Evolutionary conservation across 1,139 yeast species (phyloP).

Genomic region (Nakaseomyces kungkrabaensis): DNA sequence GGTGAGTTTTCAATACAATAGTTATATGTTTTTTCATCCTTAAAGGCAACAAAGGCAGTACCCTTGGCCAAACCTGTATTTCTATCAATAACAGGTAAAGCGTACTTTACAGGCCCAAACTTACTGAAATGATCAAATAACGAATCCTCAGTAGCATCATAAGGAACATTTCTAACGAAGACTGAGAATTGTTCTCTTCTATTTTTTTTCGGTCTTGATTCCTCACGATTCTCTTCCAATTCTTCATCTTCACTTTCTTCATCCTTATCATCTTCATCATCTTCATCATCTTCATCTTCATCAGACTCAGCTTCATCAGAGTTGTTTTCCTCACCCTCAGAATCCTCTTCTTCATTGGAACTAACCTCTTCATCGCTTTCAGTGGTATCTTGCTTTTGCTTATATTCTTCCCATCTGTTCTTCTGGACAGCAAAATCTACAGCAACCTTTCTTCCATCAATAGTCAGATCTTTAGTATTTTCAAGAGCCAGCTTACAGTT

Average conservation of each 20-base stretch:
- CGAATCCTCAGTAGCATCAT: conserved; percentile 79
- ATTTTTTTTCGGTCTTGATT: conserved; percentile 37
- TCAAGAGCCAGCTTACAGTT: conserved; percentile 79
- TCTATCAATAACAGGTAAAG: conserved; percentile 84
- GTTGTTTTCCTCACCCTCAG: conserved; percentile 25
- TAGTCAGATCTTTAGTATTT: conserved; percentile 60
- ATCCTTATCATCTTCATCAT: conserved; percentile 10
- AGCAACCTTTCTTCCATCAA: conserved; percentile 86
- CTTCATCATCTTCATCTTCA: conserved; percentile 22
- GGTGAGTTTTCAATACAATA: conserved; percentile 76
- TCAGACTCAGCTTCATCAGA: conserved; percentile 24
- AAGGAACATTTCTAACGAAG: conserved; percentile 88
- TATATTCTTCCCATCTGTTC: conserved; percentile 60
- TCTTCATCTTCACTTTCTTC: conserved; percentile 31
- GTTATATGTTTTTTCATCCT: conserved; percentile 47
- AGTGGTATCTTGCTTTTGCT: conserved; percentile 34
- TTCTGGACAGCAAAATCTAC: conserved; percentile 92
- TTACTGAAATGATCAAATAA: conserved; percentile 66
- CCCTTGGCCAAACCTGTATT: conserved; percentile 84
- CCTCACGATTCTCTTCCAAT: conserved; percentile 28
- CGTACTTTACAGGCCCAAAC: conserved; percentile 86
- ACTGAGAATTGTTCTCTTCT: conserved; percentile 61
- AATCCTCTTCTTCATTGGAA: conserved; percentile 28
- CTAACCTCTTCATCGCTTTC: conserved; percentile 33
- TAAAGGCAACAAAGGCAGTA: conserved; percentile 89